phyloP scores from a whole-genome alignment of 495 filamentous ascomycete species.

The Elasticomyces elasticus region DNA sequence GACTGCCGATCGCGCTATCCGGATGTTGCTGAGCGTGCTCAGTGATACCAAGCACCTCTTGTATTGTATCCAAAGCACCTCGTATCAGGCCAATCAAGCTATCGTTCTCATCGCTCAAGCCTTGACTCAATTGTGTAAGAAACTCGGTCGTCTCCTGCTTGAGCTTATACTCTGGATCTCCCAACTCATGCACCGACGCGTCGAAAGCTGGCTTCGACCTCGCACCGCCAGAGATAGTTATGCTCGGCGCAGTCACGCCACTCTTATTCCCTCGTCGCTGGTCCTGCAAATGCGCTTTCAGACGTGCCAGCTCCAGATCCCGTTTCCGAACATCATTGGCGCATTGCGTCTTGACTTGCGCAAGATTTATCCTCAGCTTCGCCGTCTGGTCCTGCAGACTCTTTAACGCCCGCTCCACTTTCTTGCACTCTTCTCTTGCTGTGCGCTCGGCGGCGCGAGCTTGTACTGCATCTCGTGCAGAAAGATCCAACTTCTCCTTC shows the following conservation, averaged over 20 bases:
- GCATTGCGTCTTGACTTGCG: conserved; percentile 76
- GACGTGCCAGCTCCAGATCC: conserved; percentile 73
- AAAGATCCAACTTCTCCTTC: conserved; percentile 58
- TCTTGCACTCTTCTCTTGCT: conserved; percentile 55
- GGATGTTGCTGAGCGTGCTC: conserved; percentile 5
- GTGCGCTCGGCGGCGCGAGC: conserved; percentile 64
- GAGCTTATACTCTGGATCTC: conserved; percentile 59
- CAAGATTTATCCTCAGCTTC: conserved; percentile 62
- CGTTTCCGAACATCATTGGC: conserved; percentile 87
- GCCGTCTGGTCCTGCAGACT: conserved; percentile 69
- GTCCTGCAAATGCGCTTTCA: conserved; percentile 71
- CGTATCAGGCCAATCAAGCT: conserved; percentile 62
- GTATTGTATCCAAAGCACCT: conserved; percentile 58
- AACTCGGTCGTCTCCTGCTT: conserved; percentile 85
- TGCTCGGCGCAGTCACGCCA: conserved; percentile 40
- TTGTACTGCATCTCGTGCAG: conserved; percentile 62
- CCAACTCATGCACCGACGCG: conserved; percentile 40
- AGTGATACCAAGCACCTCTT: conserved; percentile 71
- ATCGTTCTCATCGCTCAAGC: conserved; percentile 90
- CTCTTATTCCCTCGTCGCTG: conserved; percentile 38
- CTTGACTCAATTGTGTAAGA: conserved; percentile 76
- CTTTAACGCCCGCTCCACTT: conserved; percentile 58
- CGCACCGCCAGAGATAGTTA: conserved; percentile 41
- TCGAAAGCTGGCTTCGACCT: conserved; percentile 6
- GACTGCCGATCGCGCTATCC: conserved; percentile 15